phyloP scores from a whole-genome alignment of 495 filamentous ascomycete genomes.

The Neurospora sp. region DNA sequence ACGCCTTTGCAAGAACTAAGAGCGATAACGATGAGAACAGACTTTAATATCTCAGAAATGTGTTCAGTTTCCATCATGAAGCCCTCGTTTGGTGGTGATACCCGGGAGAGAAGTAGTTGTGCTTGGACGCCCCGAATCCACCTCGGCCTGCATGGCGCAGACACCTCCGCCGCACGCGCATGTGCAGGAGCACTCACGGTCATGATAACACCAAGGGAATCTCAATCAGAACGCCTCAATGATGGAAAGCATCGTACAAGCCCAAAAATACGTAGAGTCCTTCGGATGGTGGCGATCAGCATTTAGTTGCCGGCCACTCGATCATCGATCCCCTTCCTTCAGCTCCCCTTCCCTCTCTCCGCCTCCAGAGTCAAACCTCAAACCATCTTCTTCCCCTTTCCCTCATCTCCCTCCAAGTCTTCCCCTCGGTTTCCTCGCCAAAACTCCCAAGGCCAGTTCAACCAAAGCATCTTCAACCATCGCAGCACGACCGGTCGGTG shows the following conservation, averaged over 20 bases:
- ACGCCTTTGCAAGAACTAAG: not conserved
- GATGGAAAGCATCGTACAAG: not conserved
- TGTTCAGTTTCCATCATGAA: not conserved
- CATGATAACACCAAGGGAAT: too few species aligned
- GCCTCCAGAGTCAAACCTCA: not conserved
- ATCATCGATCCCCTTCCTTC: not conserved
- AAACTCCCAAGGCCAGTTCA: not conserved
- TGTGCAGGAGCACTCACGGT: not conserved
- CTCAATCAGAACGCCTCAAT: too few species aligned
- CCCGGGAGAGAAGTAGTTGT: too few species aligned
- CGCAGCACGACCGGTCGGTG: not conserved
- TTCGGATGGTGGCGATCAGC: not conserved
- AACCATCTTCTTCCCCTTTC: not conserved
- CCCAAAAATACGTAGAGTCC: not conserved
- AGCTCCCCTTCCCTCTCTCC: not conserved
- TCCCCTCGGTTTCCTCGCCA: not conserved
- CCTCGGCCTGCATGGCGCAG: too few species aligned
- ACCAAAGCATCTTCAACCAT: not conserved
- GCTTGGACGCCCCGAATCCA: too few species aligned
- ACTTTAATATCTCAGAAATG: not conserved
- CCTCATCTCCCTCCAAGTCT: not conserved
- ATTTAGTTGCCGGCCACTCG: not conserved
- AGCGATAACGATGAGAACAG: not conserved
- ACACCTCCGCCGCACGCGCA: not conserved
- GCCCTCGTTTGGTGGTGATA: not conserved